phyloP scores from a whole-genome alignment of 1,139 yeast genomes.

The Saccharomyces hybrid region DNA sequence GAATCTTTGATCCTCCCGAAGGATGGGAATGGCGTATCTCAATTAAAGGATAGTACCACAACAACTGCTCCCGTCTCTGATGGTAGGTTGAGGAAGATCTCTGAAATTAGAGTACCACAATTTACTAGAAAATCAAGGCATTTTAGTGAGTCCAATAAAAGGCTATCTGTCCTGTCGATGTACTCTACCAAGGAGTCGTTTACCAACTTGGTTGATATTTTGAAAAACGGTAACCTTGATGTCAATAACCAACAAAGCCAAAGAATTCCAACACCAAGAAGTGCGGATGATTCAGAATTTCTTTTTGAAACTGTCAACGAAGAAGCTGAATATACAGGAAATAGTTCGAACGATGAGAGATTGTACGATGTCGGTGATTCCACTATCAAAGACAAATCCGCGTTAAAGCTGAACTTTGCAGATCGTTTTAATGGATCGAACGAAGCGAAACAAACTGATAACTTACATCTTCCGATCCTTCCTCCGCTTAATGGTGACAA shows the following conservation, averaged over 20 bases:
- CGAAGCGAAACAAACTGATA: background rate
- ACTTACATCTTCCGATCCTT: background rate
- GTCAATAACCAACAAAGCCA: conserved; percentile 8
- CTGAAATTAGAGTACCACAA: conserved; percentile 60
- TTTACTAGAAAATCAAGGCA: conserved; percentile 62
- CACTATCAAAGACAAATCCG: conserved; percentile 28
- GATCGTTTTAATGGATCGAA: conserved; percentile 21
- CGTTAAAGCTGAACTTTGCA: conserved; percentile 19
- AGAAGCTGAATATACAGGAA: conserved; percentile 31
- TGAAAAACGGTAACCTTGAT: conserved; percentile 32
- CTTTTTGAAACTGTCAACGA: conserved; percentile 27
- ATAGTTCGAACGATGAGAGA: conserved; percentile 29
- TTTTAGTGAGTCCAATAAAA: conserved; percentile 54
- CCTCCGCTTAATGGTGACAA: conserved; percentile 1
- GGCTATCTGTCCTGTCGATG: conserved; percentile 61
- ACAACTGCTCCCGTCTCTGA: conserved; percentile 5
- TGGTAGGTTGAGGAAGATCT: conserved; percentile 40
- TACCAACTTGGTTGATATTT: conserved; percentile 50
- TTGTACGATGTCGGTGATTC: conserved; percentile 21
- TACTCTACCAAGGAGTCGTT: conserved; percentile 63
- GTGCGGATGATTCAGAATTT: conserved; percentile 25
- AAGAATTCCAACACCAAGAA: conserved; percentile 15
- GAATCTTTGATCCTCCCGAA: conserved; percentile 21
- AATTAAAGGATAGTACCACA: conserved; percentile 21
- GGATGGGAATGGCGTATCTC: conserved; percentile 21